Conservation (phyloP, 768 basidiomycete species). For the Glaciozyma martinii region DNA sequence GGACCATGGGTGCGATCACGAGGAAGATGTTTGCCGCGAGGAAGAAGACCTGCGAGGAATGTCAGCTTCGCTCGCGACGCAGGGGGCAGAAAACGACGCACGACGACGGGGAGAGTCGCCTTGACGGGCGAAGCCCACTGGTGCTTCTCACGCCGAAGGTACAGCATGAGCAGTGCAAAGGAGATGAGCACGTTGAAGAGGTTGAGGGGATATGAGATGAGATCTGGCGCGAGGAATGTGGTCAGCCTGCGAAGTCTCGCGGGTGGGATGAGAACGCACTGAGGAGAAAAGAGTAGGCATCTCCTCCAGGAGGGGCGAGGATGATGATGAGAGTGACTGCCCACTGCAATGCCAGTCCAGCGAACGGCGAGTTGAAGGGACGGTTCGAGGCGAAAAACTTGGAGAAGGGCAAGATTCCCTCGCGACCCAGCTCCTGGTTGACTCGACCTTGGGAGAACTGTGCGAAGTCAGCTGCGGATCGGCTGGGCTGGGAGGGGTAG, state of each 20-base stretch:
- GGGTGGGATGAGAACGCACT: slow-evolving; percentile 3
- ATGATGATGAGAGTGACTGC: slow-evolving; percentile 29
- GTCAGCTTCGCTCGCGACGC: background rate
- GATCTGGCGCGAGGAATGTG: slow-evolving; percentile 9
- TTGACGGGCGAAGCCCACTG: slow-evolving; percentile 23
- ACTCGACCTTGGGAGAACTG: slow-evolving; percentile 10
- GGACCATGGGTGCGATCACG: slow-evolving; percentile 32
- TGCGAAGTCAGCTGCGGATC: background rate
- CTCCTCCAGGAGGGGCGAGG: slow-evolving; percentile 33
- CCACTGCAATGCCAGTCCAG: slow-evolving; percentile 33
- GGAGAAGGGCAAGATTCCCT: slow-evolving; percentile 35
- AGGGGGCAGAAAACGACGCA: background rate
- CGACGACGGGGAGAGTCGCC: slow-evolving; percentile 24
- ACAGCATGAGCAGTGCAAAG: slow-evolving; percentile 27
- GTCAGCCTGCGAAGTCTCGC: background rate
- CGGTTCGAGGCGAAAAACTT: slow-evolving; percentile 34
- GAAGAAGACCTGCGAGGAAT: slow-evolving; percentile 27
- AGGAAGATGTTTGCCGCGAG: slow-evolving; percentile 35
- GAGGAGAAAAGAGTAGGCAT: slow-evolving; percentile 33
- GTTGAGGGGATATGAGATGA: slow-evolving; percentile 33
- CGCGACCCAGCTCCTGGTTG: slow-evolving; percentile 36
- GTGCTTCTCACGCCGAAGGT: slow-evolving; percentile 15
- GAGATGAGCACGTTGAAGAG: slow-evolving; percentile 34
- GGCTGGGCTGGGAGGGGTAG: slow-evolving; percentile 16
- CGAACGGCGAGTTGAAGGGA: slow-evolving; percentile 36